Evolutionary conservation across 2,329 filamentous ascomycete species (phyloP).

Genomic region (Aphanoascus verrucosus): DNA sequence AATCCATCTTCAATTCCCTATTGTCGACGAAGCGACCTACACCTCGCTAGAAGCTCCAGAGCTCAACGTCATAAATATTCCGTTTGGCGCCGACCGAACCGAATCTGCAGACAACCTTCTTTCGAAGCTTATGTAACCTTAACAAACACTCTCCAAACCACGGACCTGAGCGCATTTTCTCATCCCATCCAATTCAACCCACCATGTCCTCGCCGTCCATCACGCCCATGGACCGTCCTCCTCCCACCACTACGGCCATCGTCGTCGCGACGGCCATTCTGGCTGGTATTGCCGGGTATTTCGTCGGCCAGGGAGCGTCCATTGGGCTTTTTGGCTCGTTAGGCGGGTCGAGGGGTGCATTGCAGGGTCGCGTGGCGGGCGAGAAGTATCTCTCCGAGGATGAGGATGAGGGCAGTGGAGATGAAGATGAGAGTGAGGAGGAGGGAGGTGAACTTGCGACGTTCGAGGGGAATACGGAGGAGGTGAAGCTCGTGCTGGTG

Average conservation of each 20-base stretch:
- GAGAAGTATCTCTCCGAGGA: conserved; percentile 29
- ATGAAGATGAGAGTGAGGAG: conserved; percentile 55
- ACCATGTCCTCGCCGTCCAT: conserved; percentile 10
- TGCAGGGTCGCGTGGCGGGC: conserved; percentile 5
- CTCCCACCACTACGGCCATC: conserved; percentile 48
- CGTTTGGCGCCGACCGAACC: neutral
- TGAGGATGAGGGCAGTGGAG: conserved; percentile 25
- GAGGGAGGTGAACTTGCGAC: conserved; percentile 38
- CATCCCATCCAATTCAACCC: neutral
- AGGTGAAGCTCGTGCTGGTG: conserved; percentile 88
- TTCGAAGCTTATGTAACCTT: conserved; percentile 4
- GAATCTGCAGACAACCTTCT: neutral
- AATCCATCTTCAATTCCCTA: neutral
- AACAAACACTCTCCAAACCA: neutral
- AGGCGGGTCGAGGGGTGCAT: conserved; percentile 29
- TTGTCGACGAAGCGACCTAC: no score
- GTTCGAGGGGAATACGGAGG: conserved; percentile 52
- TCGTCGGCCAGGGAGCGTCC: conserved; percentile 52
- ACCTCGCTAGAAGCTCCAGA: neutral
- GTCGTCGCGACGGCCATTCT: conserved; percentile 64
- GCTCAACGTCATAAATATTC: neutral
- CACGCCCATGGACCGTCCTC: conserved; percentile 26
- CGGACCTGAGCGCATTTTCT: neutral
- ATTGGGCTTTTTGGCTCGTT: conserved; percentile 64
- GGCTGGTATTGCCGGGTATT: conserved; percentile 65